phyloP scores from a whole-genome alignment of 2,329 filamentous ascomycete genomes.

The Hypoxylon sp. region DNA sequence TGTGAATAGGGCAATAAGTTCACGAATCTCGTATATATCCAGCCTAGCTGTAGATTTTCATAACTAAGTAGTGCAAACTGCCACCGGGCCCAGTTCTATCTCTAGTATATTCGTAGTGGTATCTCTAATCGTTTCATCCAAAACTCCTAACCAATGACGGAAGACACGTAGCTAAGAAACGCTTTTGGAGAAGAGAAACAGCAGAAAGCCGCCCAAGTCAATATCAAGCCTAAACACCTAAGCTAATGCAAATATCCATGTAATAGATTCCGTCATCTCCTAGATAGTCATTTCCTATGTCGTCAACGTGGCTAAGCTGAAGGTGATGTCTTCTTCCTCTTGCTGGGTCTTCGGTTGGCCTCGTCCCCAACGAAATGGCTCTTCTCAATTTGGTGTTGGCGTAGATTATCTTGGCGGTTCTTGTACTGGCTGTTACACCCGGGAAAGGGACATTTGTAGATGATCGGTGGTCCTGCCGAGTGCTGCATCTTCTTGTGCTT shows the following conservation, averaged over 20 bases:
- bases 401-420: slow-evolving; percentile 69
- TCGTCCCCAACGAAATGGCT: slow-evolving; percentile 66
- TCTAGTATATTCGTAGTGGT: slow-evolving; percentile 40
- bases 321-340: slow-evolving; percentile 62
- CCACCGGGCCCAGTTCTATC: slow-evolving; percentile 32
- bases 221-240: slow-evolving; percentile 28
- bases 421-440: slow-evolving; percentile 70
- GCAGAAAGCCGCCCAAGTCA: slow-evolving; percentile 23
- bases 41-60: slow-evolving; percentile 32
- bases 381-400: slow-evolving; percentile 71
- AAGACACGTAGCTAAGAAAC: slow-evolving; percentile 16
- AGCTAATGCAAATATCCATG: slow-evolving; percentile 34
- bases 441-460: slow-evolving; percentile 68
- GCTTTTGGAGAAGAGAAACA: slow-evolving; percentile 11
- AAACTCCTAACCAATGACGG: slow-evolving; percentile 26
- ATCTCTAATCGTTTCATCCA: slow-evolving; percentile 35
- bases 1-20: slow-evolving; percentile 1
- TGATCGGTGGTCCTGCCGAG: slow-evolving; percentile 63
- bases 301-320: slow-evolving; percentile 16
- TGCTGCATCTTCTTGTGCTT: slow-evolving; percentile 72
- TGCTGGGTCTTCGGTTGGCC: slow-evolving; percentile 58
- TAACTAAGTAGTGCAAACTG: slow-evolving; percentile 23
- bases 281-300: background rate
- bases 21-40: slow-evolving; percentile 29
- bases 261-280: slow-evolving; percentile 16